Conservation (phyloP, 495 filamentous ascomycete species). For the Collariella sp. region DNA sequence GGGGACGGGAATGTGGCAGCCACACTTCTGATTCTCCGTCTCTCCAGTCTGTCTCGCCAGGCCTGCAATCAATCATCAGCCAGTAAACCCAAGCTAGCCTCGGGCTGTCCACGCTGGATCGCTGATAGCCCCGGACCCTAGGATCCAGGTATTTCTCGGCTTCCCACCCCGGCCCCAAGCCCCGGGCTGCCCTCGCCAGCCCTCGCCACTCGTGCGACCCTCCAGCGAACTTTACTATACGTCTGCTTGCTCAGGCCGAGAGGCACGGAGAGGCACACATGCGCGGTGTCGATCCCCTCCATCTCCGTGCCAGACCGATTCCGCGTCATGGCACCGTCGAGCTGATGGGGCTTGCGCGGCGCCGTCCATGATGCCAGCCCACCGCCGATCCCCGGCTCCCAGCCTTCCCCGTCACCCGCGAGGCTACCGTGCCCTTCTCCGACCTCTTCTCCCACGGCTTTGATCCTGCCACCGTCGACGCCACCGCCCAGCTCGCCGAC, state of each 20-base stretch:
- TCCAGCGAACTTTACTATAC: not conserved
- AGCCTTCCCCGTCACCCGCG: constrained; percentile 22
- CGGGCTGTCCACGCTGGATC: no score
- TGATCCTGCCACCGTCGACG: constrained; percentile 23
- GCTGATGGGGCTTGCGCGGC: constrained; percentile 24
- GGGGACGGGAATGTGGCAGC: not conserved
- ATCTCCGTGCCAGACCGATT: constrained; percentile 8
- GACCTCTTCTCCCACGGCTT: constrained; percentile 26
- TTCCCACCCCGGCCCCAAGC: not conserved
- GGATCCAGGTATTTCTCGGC: not conserved
- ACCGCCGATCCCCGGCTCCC: constrained; percentile 17
- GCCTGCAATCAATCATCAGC: no score
- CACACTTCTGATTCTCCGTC: no score
- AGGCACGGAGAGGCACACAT: constrained; percentile 15
- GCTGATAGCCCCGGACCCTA: no score
- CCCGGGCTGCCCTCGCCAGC: not conserved
- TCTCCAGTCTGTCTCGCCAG: no score
- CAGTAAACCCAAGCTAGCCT: no score
- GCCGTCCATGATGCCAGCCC: constrained; percentile 25
- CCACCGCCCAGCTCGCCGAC: constrained; percentile 25
- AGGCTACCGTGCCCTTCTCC: constrained; percentile 25
- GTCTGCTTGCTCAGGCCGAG: constrained; percentile 1
- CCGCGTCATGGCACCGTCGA: constrained; percentile 25
- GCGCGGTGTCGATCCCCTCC: constrained; percentile 18
- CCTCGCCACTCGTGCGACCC: not conserved